Percentiles rank a stretch among this genome's conserved stretches.
Conservation (phyloP, 345 rosid species). For the Draba incana region DNA sequence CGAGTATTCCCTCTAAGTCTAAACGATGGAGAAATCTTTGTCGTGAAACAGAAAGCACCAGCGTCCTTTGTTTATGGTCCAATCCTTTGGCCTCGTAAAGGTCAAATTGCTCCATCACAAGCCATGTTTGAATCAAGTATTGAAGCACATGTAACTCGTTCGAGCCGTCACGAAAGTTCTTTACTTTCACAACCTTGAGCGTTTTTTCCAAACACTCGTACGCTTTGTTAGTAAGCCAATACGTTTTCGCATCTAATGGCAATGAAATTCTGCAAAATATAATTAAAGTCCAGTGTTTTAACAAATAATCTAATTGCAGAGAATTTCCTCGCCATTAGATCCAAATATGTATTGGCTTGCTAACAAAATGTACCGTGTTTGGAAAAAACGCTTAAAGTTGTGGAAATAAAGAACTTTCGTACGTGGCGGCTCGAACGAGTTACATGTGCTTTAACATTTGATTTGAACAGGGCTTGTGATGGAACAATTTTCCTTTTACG, state of each 20-base stretch:
- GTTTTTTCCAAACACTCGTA: slow-evolving; percentile 36
- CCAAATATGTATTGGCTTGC: too few relatives aligned
- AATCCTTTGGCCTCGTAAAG: slow-evolving; percentile 27
- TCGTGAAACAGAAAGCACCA: background rate
- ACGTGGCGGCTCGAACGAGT: too few relatives aligned
- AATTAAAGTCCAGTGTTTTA: background rate
- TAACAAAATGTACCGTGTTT: too few relatives aligned
- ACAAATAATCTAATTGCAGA: background rate
- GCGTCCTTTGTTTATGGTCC: background rate
- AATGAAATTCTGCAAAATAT: background rate
- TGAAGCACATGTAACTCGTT: slow-evolving; percentile 33
- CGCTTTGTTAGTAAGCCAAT: slow-evolving; percentile 22
- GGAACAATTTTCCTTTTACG: too few relatives aligned
- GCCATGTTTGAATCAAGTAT: slow-evolving; percentile 35
- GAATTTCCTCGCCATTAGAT: too few relatives aligned
- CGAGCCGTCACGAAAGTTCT: slow-evolving; percentile 29
- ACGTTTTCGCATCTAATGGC: background rate
- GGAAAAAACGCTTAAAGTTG: too few relatives aligned
- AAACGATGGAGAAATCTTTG: slow-evolving; percentile 4
- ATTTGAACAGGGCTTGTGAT: too few relatives aligned
- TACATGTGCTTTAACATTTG: too few relatives aligned
- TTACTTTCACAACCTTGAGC: slow-evolving; percentile 47
- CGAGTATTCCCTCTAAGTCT: slow-evolving; percentile 16
- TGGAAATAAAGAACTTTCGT: too few relatives aligned
- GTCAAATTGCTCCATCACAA: slow-evolving; percentile 25